Base-by-base conservation (phyloP, 1,284 basidiomycete genomes). In the Neonothopanus nambi region DNA sequence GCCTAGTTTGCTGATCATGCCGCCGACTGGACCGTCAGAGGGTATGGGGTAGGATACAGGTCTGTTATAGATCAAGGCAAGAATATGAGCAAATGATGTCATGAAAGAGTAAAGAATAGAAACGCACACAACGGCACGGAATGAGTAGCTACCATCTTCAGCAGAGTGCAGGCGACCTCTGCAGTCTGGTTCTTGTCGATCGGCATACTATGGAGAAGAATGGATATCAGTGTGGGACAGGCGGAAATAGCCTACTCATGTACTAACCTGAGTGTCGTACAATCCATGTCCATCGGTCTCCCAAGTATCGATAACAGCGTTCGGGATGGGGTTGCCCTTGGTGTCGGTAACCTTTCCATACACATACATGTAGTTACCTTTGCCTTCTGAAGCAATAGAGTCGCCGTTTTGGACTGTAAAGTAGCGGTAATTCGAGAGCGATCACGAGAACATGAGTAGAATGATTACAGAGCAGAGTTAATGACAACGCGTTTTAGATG, bases 1-100 rank as follows among this genome's bases (percentile, higher is more conserved):
- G 26, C 79, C 78, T 8, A 92, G 73, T 0, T 66, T 67, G 3
- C 73, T 55, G 21, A 93, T 69, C 55, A 93, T 63, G 26, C 77
- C 74, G 1, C 87, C 89, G 5, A 92, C 88, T 0, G 91, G 84
- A 0, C 91, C 92, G 59, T 94, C 91, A 46, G 79, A 82, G 0
- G 90, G 90, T 58, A 91, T 85, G n/a, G 91, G 82, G 66, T 95
- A 95, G 13, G 88, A 69, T 0, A 85, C 78, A 0, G 92, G 92
- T 5, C 74, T 77, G 52, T 15, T 36, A 13, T 24, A 35, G 47
- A 41, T 28, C 8, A 41, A 28, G 28, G 18, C 15, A 24, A 23
- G 37, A 26, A 12, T 18, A 12, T 5, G 5, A n/a, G 18, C 21
- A 28, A 13, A 24, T 12, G 28, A 18, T 3, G 13, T n/a, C 8